Conservation (phyloP, 108 stramenopile species). For the Licmophora abbreviata region DNA sequence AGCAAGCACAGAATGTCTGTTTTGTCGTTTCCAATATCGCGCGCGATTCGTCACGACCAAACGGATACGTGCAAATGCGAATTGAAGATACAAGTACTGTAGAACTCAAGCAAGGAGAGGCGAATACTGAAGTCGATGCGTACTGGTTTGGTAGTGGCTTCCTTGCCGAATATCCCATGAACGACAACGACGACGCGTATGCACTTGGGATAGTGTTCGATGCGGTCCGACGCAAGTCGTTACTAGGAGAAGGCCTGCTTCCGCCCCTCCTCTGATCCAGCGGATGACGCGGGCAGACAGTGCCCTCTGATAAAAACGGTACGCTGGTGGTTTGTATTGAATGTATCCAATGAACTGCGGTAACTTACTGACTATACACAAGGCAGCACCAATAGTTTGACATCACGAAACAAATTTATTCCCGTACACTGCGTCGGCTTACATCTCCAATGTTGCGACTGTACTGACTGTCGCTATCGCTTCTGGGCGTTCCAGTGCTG, state of each 20-base stretch:
- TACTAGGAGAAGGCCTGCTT: too few relatives aligned
- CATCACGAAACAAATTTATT: too few relatives aligned
- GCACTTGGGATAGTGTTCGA: constrained; percentile 44
- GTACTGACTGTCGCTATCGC: constrained; percentile 3
- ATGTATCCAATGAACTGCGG: too few relatives aligned
- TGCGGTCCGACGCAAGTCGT: constrained; percentile 24
- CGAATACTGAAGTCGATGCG: constrained; percentile 34
- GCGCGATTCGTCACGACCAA: constrained; percentile 37
- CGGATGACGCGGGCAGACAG: too few relatives aligned
- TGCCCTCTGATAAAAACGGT: too few relatives aligned
- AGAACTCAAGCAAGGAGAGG: constrained; percentile 16
- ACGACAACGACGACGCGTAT: constrained; percentile 35
- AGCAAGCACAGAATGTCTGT: constrained; percentile 30
- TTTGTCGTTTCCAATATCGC: constrained; percentile 32
- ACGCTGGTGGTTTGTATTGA: too few relatives aligned
- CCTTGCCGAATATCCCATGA: constrained; percentile 31
- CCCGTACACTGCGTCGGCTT: too few relatives aligned
- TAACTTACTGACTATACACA: too few relatives aligned
- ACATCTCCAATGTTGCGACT: too few relatives aligned
- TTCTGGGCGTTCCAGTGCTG: neutral
- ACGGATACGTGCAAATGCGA: constrained; percentile 26
- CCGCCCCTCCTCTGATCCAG: too few relatives aligned
- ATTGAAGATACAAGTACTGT: constrained; percentile 14
- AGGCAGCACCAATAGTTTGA: too few relatives aligned
- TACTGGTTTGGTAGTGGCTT: constrained; percentile 46